A percentile compares a stretch with the other conserved stretches of the same genome.
Conservation (phyloP, 2,329 filamentous ascomycete species). For the Podosphaera xanthii region DNA sequence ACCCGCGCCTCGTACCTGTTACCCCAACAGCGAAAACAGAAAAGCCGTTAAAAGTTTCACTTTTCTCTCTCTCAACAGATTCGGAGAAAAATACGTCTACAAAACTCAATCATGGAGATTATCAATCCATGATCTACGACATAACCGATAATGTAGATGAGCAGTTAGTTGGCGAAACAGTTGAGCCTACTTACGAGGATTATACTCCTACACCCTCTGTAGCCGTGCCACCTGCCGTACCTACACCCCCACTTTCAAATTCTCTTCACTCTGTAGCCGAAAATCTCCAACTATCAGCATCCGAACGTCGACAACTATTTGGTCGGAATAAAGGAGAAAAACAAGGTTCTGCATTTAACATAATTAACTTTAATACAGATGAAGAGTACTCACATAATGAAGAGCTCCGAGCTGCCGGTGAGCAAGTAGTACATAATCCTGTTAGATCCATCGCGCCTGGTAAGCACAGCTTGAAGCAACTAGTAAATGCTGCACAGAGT, state of each 20-base stretch:
- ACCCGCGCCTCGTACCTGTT: slow-evolving; percentile 4
- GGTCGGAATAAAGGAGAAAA: slow-evolving; percentile 35
- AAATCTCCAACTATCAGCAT: slow-evolving; percentile 55
- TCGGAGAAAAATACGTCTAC: slow-evolving; percentile 3
- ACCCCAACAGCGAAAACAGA: slow-evolving; percentile 10
- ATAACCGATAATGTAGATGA: slow-evolving; percentile 6
- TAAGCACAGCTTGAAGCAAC: slow-evolving; percentile 72
- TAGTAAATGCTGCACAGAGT: slow-evolving; percentile 60
- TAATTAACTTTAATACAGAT: slow-evolving; percentile 78
- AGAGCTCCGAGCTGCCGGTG: slow-evolving; percentile 42
- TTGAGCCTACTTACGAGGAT: slow-evolving; percentile 14
- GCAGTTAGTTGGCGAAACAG: slow-evolving; percentile 2
- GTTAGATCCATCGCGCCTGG: slow-evolving; percentile 64
- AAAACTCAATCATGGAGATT: slow-evolving; percentile 15
- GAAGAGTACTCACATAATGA: slow-evolving; percentile 73
- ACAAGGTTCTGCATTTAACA: slow-evolving; percentile 27
- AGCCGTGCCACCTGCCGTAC: slow-evolving; percentile 9
- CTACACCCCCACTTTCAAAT: slow-evolving; percentile 18
- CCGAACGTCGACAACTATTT: slow-evolving; percentile 64
- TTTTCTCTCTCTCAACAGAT: slow-evolving; percentile 41
- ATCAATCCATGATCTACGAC: slow-evolving; percentile 28
- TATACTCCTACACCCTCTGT: slow-evolving; percentile 11
- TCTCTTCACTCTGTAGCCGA: slow-evolving; percentile 49
- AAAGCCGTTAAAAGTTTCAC: slow-evolving; percentile 30
- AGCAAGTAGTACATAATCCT: slow-evolving; percentile 53